Evolutionary conservation across 805 yeast species (phyloP).

Genomic region (Saccharomycopsis sp.): DNA sequence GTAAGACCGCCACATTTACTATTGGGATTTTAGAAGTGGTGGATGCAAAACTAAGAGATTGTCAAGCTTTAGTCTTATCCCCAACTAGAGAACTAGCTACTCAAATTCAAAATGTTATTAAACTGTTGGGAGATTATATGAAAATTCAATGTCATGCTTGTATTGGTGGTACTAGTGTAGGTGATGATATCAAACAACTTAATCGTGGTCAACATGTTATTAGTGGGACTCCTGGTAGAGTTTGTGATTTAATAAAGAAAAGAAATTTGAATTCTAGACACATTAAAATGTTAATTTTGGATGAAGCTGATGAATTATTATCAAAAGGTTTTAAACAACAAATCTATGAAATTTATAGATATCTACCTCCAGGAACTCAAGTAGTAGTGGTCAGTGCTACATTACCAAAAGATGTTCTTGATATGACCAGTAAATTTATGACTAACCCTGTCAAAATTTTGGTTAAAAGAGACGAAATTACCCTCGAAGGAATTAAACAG

Average conservation of each 20-base stretch:
- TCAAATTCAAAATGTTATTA: slow-evolving; percentile 90
- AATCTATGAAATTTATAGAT: slow-evolving; percentile 85
- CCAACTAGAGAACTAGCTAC: slow-evolving; percentile 97
- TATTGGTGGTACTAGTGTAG: slow-evolving; percentile 91
- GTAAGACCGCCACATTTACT: slow-evolving; percentile 82
- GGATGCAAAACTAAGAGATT: slow-evolving; percentile 59
- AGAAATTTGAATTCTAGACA: slow-evolving; percentile 71
- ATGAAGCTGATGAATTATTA: slow-evolving; percentile 97
- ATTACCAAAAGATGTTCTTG: slow-evolving; percentile 84
- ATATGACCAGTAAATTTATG: slow-evolving; percentile 88
- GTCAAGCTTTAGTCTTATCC: slow-evolving; percentile 90
- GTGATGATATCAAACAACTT: slow-evolving; percentile 79
- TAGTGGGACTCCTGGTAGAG: slow-evolving; percentile 98
- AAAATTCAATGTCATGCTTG: slow-evolving; percentile 90
- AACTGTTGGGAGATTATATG: slow-evolving; percentile 84
- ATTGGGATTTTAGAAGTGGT: slow-evolving; percentile 69
- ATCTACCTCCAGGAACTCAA: slow-evolving; percentile 82
- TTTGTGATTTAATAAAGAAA: slow-evolving; percentile 89
- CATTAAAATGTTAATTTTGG: slow-evolving; percentile 89
- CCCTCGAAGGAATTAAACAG: slow-evolving; percentile 93
- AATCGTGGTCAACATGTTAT: slow-evolving; percentile 73
- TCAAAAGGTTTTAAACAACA: slow-evolving; percentile 91
- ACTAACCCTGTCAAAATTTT: slow-evolving; percentile 87
- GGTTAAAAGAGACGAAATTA: slow-evolving; percentile 91
- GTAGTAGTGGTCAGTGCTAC: slow-evolving; percentile 95